These are phyloP conservation scores for Yamadazyma nakazawae DNA, from an alignment of 805 yeast genomes.

Conservation along the genomic window DNA sequence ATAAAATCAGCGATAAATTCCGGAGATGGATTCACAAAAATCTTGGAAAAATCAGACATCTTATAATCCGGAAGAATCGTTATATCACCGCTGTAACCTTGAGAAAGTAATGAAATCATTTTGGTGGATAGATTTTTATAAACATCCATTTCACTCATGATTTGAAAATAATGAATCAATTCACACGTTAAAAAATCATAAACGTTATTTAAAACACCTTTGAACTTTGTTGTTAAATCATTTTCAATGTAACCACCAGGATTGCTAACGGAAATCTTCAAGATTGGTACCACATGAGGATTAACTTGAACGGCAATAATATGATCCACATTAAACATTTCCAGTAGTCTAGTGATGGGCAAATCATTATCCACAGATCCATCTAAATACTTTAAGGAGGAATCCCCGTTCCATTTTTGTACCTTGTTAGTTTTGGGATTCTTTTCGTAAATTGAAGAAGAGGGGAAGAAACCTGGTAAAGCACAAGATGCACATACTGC, in stretches of 20 bases:
- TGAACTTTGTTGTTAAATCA: slow-evolving; percentile 53
- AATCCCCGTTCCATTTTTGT: slow-evolving; percentile 76
- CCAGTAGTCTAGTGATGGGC: slow-evolving; percentile 85
- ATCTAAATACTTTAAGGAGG: slow-evolving; percentile 80
- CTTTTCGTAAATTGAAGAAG: slow-evolving; percentile 82
- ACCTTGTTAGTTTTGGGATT: slow-evolving; percentile 67
- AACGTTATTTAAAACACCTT: slow-evolving; percentile 48
- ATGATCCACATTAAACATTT: slow-evolving; percentile 96
- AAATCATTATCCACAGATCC: slow-evolving; percentile 95
- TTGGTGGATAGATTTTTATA: slow-evolving; percentile 71
- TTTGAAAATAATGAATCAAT: slow-evolving; percentile 69
- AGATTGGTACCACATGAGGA: slow-evolving; percentile 90
- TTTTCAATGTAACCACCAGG: slow-evolving; percentile 69
- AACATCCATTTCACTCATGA: slow-evolving; percentile 73
- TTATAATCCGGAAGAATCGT: slow-evolving; percentile 82
- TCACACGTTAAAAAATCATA: slow-evolving; percentile 67
- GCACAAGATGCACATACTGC: slow-evolving; percentile 94
- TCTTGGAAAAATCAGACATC: slow-evolving; percentile 53
- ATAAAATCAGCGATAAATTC: slow-evolving; percentile 68
- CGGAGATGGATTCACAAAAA: slow-evolving; percentile 79
- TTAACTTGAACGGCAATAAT: slow-evolving; percentile 97
- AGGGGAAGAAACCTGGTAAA: slow-evolving; percentile 86
- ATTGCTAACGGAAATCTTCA: slow-evolving; percentile 63
- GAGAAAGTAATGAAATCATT: slow-evolving; percentile 71
- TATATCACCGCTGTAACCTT: slow-evolving; percentile 88